A percentile compares a stretch with the other conserved stretches of the same genome.
phyloP scores from a whole-genome alignment of 805 yeast species.

The Ogataea wickerhamii region DNA sequence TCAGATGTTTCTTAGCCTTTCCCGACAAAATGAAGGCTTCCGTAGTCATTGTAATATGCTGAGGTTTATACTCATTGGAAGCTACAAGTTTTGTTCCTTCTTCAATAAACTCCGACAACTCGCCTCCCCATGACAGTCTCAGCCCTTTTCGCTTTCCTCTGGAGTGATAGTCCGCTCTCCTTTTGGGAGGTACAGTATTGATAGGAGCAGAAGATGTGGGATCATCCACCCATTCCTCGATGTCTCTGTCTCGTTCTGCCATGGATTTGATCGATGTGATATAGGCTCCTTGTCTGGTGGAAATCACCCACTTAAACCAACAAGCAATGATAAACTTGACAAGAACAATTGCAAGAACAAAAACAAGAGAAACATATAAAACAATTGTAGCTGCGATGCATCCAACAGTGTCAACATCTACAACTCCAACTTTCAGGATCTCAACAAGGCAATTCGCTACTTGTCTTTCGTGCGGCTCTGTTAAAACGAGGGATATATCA shows the following conservation, averaged over 20 bases:
- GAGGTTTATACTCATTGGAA: constrained; percentile 35
- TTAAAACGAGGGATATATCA: constrained; percentile 73
- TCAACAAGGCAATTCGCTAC: constrained; percentile 82
- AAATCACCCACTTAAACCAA: constrained; percentile 80
- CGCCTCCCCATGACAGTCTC: constrained; percentile 39
- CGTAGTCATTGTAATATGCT: constrained; percentile 61
- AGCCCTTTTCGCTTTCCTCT: constrained; percentile 34
- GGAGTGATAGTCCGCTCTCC: constrained; percentile 46
- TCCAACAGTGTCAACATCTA: constrained; percentile 88
- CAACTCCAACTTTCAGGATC: constrained; percentile 80
- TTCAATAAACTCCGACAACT: constrained; percentile 29
- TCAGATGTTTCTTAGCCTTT: constrained; percentile 10
- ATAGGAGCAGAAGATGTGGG: constrained; percentile 49
- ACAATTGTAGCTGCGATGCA: constrained; percentile 90
- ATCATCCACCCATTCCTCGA: constrained; percentile 86
- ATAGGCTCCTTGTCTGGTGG: constrained; percentile 79
- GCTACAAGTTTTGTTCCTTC: constrained; percentile 5
- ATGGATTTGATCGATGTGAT: constrained; percentile 48
- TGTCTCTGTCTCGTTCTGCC: constrained; percentile 59
- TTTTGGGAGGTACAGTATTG: constrained; percentile 45
- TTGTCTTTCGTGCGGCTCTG: constrained; percentile 61
- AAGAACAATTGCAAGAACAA: constrained; percentile 76
- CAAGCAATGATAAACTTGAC: constrained; percentile 81
- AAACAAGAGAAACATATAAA: constrained; percentile 72
- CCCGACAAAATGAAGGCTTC: constrained; percentile 41